A percentile compares a stretch with the other conserved stretches of the same genome.
phyloP scores from a whole-genome alignment of 495 filamentous ascomycete genomes.

The Margaritispora aquatica region DNA sequence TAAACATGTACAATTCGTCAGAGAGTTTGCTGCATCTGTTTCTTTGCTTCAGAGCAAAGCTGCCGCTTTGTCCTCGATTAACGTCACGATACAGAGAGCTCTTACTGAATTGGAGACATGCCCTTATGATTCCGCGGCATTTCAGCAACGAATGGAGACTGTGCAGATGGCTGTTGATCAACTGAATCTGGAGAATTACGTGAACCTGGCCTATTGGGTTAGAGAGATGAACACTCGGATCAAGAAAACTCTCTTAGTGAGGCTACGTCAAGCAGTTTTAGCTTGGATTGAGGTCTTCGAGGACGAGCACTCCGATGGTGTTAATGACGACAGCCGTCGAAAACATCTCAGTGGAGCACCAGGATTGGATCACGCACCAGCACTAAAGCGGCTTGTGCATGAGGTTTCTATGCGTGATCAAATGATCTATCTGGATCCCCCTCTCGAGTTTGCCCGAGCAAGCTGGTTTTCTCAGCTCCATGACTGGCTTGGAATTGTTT shows the following conservation, averaged over 20 bases:
- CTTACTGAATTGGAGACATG: slow-evolving; percentile 79
- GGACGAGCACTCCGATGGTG: slow-evolving; percentile 41
- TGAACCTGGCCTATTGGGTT: slow-evolving; percentile 88
- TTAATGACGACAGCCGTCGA: slow-evolving; percentile 32
- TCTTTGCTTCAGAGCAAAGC: slow-evolving; percentile 85
- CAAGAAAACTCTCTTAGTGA: slow-evolving; percentile 64
- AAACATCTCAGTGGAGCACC: slow-evolving; percentile 41
- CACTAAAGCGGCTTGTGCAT: slow-evolving; percentile 65
- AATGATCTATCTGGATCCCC: slow-evolving; percentile 90
- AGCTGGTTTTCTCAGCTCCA: slow-evolving; percentile 93
- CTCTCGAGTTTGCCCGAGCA: slow-evolving; percentile 82
- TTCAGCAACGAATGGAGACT: slow-evolving; percentile 70
- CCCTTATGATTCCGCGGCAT: slow-evolving; percentile 66
- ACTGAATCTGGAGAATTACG: slow-evolving; percentile 89
- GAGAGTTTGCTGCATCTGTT: slow-evolving; percentile 81
- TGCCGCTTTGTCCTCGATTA: slow-evolving; percentile 65
- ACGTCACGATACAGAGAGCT: slow-evolving; percentile 76
- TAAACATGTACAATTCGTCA: slow-evolving; percentile 92
- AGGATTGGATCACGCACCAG: slow-evolving; percentile 33
- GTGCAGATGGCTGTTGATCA: slow-evolving; percentile 91
- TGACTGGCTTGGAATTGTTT: slow-evolving; percentile 85
- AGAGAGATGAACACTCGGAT: slow-evolving; percentile 77
- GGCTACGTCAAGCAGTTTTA: slow-evolving; percentile 72
- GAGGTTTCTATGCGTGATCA: slow-evolving; percentile 96
- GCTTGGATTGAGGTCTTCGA: slow-evolving; percentile 83